A percentile compares a stretch with the other conserved stretches of the same genome.
phyloP scores from a whole-genome alignment of 192 early-diverging fungal genomes.

The Dispira parvispora region DNA sequence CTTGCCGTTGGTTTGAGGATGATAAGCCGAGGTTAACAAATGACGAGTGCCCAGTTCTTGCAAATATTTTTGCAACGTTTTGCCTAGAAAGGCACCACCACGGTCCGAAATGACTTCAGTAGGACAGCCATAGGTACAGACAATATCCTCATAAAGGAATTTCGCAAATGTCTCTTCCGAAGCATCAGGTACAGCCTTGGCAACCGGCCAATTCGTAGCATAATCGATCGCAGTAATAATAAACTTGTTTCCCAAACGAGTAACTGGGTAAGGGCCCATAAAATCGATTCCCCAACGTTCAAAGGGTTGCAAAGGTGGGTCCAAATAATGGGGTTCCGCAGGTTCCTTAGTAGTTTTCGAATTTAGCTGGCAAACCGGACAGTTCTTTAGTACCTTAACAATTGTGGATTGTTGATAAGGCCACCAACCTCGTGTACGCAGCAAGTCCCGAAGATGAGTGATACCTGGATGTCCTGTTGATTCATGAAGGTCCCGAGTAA shows the following conservation, averaged over 20 bases:
- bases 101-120: slow-evolving; percentile 11
- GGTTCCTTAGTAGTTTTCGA: neutral
- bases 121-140: slow-evolving; percentile 6
- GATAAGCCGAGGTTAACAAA: slow-evolving; percentile 12
- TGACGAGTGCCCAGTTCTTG: neutral
- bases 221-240: slow-evolving; percentile 14
- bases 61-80: neutral
- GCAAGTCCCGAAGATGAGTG: neutral
- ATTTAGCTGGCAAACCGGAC: neutral
- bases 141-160: slow-evolving; percentile 10
- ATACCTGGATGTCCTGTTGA: neutral
- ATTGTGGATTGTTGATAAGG: neutral
- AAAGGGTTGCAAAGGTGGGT: slow-evolving; percentile 5
- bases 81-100: slow-evolving; percentile 5
- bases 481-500: neutral
- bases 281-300: slow-evolving; percentile 13
- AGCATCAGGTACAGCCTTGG: slow-evolving; percentile 9
- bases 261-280: slow-evolving; percentile 13
- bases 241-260: slow-evolving; percentile 7
- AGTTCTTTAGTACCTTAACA: neutral
- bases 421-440: neutral
- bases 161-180: slow-evolving; percentile 11
- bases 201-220: slow-evolving; percentile 12
- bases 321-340: neutral
- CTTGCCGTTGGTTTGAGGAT: slow-evolving; percentile 14